Conservation (phyloP, 768 basidiomycete genomes). For the Clavulina sp. region DNA sequence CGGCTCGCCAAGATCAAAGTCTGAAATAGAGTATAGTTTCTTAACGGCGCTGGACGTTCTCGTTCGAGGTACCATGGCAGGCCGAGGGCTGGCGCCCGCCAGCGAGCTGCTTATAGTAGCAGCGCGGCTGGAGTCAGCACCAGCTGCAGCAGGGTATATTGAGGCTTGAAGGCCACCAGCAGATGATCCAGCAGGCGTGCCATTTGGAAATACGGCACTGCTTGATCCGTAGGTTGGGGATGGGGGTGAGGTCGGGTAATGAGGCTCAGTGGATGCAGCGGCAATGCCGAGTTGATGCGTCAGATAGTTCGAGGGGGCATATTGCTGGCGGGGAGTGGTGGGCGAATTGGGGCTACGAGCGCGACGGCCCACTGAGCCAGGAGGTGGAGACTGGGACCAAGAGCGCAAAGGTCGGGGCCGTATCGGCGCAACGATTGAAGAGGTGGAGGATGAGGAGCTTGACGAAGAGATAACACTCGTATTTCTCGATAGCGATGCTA, state of each 20-base stretch:
- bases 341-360: slow-evolving; percentile 7
- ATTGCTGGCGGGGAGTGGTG: slow-evolving; percentile 3
- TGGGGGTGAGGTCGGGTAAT: slow-evolving; percentile 3
- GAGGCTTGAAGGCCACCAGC: no score
- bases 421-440: slow-evolving; percentile 5
- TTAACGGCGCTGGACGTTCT: slow-evolving; percentile 2
- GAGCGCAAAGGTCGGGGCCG: slow-evolving; percentile 8
- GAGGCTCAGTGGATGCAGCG: slow-evolving; percentile 16
- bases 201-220: no score
- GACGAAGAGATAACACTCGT: slow-evolving; percentile 53
- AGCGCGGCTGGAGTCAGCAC: neutral
- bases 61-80: slow-evolving; percentile 2
- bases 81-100: slow-evolving; percentile 2
- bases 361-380: neutral
- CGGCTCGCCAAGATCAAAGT: slow-evolving; percentile 57
- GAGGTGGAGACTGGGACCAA: slow-evolving; percentile 5
- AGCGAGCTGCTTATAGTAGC: neutral
- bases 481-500: slow-evolving; percentile 58
- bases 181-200: no score
- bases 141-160: neutral
- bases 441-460: slow-evolving; percentile 23
- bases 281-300: neutral
- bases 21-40: slow-evolving; percentile 20
- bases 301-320: neutral
- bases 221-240: no score